Conservation (phyloP, 1,284 basidiomycete genomes). For the Tylopilus sp. region DNA sequence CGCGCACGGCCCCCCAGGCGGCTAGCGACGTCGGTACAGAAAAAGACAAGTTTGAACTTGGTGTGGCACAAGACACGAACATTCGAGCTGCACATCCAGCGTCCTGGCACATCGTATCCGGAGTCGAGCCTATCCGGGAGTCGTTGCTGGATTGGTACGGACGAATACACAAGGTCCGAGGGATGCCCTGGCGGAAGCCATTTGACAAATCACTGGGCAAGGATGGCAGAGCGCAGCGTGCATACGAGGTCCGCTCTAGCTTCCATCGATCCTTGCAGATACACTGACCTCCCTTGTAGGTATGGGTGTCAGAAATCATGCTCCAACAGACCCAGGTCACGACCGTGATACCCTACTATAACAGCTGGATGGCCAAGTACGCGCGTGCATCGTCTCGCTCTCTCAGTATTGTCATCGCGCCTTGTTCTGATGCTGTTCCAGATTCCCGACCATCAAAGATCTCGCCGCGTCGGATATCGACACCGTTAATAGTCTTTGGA, state of each 20-base stretch:
- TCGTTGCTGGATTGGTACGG: conserved; percentile 68
- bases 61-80: neutral
- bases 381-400: conserved; percentile 18
- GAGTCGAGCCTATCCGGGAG: conserved; percentile 39
- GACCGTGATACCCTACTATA: conserved; percentile 90
- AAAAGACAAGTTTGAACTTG: neutral
- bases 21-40: too few species aligned
- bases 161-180: conserved; percentile 55
- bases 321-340: conserved; percentile 92
- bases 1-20: neutral
- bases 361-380: conserved; percentile 77
- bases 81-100: conserved; percentile 21
- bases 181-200: conserved; percentile 85
- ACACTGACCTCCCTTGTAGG: conserved; percentile 40
- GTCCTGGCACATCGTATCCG: conserved; percentile 35
- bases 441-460: conserved; percentile 79
- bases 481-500: conserved; percentile 85
- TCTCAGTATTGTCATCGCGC: neutral
- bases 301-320: conserved; percentile 94
- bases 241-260: conserved; percentile 63
- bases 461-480: conserved; percentile 79
- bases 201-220: conserved; percentile 50
- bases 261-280: neutral
- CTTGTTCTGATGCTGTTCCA: conserved; percentile 27
- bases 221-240: conserved; percentile 63